Evolutionary conservation across 2,329 filamentous ascomycete species (phyloP).

Genomic region (Scolecobasidium constrictum): DNA sequence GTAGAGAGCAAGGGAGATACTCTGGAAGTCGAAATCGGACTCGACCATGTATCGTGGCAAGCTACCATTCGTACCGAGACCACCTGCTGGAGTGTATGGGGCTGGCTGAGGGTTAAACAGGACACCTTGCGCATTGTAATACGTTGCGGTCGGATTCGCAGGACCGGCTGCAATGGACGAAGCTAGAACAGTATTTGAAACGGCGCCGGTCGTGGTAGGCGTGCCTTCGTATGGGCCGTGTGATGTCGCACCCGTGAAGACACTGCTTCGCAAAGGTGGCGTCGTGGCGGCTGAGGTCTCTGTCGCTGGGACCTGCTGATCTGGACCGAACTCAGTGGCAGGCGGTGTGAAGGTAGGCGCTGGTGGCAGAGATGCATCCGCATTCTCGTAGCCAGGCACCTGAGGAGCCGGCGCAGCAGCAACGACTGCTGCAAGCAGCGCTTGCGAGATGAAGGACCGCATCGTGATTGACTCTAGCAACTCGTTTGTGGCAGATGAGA

Average conservation of each 20-base stretch:
- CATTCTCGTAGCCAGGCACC: constrained; percentile 34
- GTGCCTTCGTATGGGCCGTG: constrained; percentile 60
- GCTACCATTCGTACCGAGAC: constrained; percentile 67
- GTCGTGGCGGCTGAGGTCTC: constrained; percentile 21
- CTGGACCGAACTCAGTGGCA: constrained; percentile 31
- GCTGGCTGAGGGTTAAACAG: constrained; percentile 58
- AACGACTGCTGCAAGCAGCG: constrained; percentile 21
- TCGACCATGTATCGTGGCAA: constrained; percentile 65
- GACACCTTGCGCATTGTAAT: constrained; percentile 61
- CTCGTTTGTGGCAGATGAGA: no score
- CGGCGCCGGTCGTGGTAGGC: constrained; percentile 58
- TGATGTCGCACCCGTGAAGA: constrained; percentile 47
- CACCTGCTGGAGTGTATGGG: constrained; percentile 60
- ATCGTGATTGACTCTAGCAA: no score
- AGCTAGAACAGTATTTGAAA: constrained; percentile 39
- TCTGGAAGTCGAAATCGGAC: constrained; percentile 77
- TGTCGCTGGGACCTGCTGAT: constrained; percentile 31
- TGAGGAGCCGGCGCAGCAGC: constrained; percentile 27
- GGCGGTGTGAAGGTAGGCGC: constrained; percentile 23
- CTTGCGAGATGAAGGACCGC: no score
- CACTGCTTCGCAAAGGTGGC: constrained; percentile 35
- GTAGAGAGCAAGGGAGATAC: constrained; percentile 62
- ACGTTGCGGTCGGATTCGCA: constrained; percentile 49
- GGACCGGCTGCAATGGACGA: constrained; percentile 47
- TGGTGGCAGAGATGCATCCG: constrained; percentile 33